Conservation (phyloP, 1,139 yeast genomes). For the Candida pseudoviswanathii region DNA sequence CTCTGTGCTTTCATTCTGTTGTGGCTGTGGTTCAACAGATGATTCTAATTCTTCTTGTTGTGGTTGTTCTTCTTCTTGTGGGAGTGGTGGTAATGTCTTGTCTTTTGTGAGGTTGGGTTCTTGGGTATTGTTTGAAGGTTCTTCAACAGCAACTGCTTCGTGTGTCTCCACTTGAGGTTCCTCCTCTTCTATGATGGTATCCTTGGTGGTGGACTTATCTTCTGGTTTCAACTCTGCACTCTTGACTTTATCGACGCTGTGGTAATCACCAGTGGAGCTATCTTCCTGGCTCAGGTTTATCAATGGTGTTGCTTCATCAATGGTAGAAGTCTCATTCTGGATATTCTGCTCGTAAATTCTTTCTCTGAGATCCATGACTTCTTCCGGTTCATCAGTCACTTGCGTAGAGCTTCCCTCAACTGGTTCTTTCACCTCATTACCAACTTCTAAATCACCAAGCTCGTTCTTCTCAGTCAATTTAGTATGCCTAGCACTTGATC, state of each 20-base stretch:
- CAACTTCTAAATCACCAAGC: slow-evolving; percentile 17
- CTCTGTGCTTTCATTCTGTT: neutral
- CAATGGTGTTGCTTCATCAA: slow-evolving; percentile 16
- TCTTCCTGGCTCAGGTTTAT: slow-evolving; percentile 4
- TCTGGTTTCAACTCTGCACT: slow-evolving; percentile 7
- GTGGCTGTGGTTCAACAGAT: slow-evolving; percentile 1
- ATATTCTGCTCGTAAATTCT: slow-evolving; percentile 37
- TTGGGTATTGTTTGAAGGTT: neutral
- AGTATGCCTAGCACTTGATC: slow-evolving; percentile 26
- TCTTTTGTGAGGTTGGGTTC: neutral
- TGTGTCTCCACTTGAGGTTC: neutral
- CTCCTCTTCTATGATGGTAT: slow-evolving; percentile 1
- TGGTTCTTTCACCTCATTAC: slow-evolving; percentile 19
- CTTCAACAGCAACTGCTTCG: neutral
- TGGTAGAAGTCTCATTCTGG: slow-evolving; percentile 12
- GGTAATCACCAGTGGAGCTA: neutral
- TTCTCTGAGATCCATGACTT: slow-evolving; percentile 41
- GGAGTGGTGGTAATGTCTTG: neutral
- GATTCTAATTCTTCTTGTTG: neutral
- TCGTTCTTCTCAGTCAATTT: slow-evolving; percentile 15
- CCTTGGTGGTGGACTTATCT: slow-evolving; percentile 3
- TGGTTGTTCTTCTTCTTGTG: neutral
- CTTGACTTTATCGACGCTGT: neutral
- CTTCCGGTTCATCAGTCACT: slow-evolving; percentile 42
- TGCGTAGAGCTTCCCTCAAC: slow-evolving; percentile 19